Evolutionary conservation across 495 filamentous ascomycete genomes (phyloP).

Genomic region (Aspergillus funiculosus): DNA sequence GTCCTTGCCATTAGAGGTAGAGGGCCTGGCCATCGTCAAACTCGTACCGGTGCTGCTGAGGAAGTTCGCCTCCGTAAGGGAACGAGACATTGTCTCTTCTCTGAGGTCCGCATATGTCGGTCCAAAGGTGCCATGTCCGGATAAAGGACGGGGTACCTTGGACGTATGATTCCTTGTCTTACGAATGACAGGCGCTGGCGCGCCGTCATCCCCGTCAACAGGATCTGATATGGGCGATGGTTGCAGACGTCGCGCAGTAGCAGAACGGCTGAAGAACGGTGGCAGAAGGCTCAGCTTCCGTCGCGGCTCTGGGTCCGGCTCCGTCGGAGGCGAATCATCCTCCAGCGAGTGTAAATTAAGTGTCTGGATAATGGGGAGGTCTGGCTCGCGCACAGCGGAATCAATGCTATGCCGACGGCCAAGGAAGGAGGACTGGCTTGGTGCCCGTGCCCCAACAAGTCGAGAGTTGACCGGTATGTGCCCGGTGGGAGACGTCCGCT

Average conservation of each 20-base stretch:
- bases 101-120: slow-evolving; percentile 15
- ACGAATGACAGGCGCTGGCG: slow-evolving; percentile 34
- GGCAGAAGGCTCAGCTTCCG: slow-evolving; percentile 35
- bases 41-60: slow-evolving; percentile 14
- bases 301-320: slow-evolving; percentile 25
- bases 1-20: slow-evolving; percentile 29
- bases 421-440: slow-evolving; percentile 25
- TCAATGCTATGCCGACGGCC: slow-evolving; percentile 28
- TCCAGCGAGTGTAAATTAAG: slow-evolving; percentile 27
- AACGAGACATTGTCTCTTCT: slow-evolving; percentile 23
- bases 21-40: slow-evolving; percentile 16
- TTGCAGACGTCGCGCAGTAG: slow-evolving; percentile 23
- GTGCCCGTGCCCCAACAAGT: slow-evolving; percentile 17
- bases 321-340: slow-evolving; percentile 12
- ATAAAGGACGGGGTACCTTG: slow-evolving; percentile 1
- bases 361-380: slow-evolving; percentile 29
- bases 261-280: slow-evolving; percentile 32
- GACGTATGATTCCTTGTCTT: slow-evolving; percentile 22
- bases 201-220: slow-evolving; percentile 28
- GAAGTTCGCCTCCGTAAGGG: slow-evolving; percentile 26
- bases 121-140: slow-evolving; percentile 1
- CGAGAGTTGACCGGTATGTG: slow-evolving; percentile 14
- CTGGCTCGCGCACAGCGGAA: slow-evolving; percentile 24
- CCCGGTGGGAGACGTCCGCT: slow-evolving; percentile 7
- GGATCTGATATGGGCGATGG: slow-evolving; percentile 26